These are phyloP conservation scores for Auxenochlorella protothecoides DNA, from an alignment of 139 green algal species.

Conservation along the genomic window DNA sequence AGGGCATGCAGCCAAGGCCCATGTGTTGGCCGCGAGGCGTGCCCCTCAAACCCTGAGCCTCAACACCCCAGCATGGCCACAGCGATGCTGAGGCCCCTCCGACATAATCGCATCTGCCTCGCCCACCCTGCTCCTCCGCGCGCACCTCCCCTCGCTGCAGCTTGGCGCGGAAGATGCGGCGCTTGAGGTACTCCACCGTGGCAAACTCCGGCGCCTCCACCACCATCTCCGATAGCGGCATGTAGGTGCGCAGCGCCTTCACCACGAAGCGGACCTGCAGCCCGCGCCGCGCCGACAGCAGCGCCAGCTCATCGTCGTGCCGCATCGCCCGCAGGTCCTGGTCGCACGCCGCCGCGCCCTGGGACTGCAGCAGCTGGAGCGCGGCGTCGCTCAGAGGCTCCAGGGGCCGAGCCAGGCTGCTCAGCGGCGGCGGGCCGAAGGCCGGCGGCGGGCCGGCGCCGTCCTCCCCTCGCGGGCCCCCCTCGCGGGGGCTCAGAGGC, in stretches of 20 bases:
- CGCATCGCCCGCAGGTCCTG: conserved; percentile 14
- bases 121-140: too few relatives aligned
- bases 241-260: neutral
- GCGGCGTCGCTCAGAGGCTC: neutral
- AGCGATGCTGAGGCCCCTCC: too few relatives aligned
- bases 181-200: conserved; percentile 25
- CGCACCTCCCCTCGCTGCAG: conserved; percentile 14
- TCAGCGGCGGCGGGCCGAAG: neutral
- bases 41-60: too few relatives aligned
- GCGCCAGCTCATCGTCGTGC: conserved; percentile 15
- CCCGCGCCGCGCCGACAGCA: too few relatives aligned
- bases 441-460: neutral
- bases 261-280: neutral
- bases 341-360: conserved; percentile 6
- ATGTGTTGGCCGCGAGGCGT: too few relatives aligned
- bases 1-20: too few relatives aligned
- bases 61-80: too few relatives aligned
- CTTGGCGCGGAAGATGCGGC: conserved; percentile 16
- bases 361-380: neutral
- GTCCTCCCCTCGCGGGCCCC: too few relatives aligned
- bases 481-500: neutral
- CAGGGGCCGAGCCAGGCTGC: neutral
- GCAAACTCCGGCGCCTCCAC: conserved; percentile 20
- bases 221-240: neutral
- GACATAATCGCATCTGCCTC: too few relatives aligned